Base-by-base conservation (phyloP, 768 basidiomycete species). In the Galerina marginata region DNA sequence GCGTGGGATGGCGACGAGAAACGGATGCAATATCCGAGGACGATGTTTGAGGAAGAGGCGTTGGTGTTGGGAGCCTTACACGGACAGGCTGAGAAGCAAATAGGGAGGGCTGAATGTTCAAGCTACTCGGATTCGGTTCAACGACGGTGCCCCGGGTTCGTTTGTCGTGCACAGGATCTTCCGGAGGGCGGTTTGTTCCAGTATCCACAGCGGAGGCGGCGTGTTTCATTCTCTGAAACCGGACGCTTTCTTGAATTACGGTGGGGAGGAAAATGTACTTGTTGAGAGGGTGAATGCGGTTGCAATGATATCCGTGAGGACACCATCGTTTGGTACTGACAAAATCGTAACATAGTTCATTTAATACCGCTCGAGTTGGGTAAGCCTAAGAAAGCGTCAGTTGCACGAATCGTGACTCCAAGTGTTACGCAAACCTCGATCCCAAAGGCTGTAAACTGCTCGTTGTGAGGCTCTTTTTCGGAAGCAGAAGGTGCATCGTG, bases 301-400 rank as follows among this genome's bases (percentile, higher is more conserved):
- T 14, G 42, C 79, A 80, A 2, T 47, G 16, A 6, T 36, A 42
- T 11, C 65, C 62, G 25, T 55, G 45, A 0, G 6, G 9, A 50
- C 79, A 80, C 43, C 60, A 54, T 11, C 61, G 52, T 1, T 15
- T 29, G 23, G 11, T 12, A n/a, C 47, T 56, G 14, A 76, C 53
- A 60, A 73, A 79, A 15, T 70, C 59, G 15, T 60, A 68, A 59
- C 79, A 80, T 6, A 79, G 69, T 37, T 75, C 71, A 29, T 65
- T 56, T 6, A 47, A 51, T 1, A 16, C 6, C 1, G 74, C 77
- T 0, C 49, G 59, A 0, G 77, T 79, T 6, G 61, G 71, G 44
- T 64, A 64, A 7, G 75, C 72, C 76, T 80, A 39, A 26, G 10
- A 23, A 11, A 33, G 37, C 46, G 38, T 43, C 16, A 58, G 12